Evolutionary conservation across 1,284 basidiomycete species (phyloP).

Genomic region (Heterobasidion occidentale): DNA sequence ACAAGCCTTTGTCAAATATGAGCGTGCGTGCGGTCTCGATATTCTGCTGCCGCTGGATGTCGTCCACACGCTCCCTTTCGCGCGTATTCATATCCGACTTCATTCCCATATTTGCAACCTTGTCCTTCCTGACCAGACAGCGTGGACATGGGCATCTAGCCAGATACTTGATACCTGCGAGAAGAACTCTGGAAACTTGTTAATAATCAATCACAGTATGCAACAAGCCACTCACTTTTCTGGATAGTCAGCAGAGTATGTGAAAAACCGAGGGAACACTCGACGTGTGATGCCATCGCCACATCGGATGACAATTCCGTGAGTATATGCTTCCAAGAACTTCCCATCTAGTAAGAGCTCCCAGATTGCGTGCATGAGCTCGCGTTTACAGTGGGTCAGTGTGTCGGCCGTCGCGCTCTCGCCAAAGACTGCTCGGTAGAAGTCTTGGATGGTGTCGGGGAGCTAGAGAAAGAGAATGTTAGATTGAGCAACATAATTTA

Average conservation of each 20-base stretch:
- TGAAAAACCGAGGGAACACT: neutral
- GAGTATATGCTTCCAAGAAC: neutral
- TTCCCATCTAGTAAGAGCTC: neutral
- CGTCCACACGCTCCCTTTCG: too few species aligned
- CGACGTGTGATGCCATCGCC: neutral
- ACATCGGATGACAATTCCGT: neutral
- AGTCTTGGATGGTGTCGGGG: neutral
- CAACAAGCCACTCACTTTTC: neutral
- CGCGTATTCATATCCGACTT: neutral
- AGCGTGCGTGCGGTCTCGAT: neutral
- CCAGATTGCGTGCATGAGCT: neutral
- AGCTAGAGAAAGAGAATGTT: neutral
- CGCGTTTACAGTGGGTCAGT: neutral
- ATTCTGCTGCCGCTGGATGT: too few species aligned
- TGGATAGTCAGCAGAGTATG: conserved; percentile 1
- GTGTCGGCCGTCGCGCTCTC: neutral
- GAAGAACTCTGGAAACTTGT: neutral
- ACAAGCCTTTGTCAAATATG: neutral
- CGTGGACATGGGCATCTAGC: neutral
- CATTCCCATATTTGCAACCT: neutral
- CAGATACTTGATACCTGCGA: neutral
- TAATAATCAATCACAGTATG: neutral
- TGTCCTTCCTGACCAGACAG: neutral
- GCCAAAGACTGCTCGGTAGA: neutral
- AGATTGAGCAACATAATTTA: neutral